A percentile compares a stretch with the other conserved stretches of the same genome.
These are phyloP conservation scores for Boletellus emodensis DNA, from an alignment of 768 basidiomycete species.

Conservation along the genomic window DNA sequence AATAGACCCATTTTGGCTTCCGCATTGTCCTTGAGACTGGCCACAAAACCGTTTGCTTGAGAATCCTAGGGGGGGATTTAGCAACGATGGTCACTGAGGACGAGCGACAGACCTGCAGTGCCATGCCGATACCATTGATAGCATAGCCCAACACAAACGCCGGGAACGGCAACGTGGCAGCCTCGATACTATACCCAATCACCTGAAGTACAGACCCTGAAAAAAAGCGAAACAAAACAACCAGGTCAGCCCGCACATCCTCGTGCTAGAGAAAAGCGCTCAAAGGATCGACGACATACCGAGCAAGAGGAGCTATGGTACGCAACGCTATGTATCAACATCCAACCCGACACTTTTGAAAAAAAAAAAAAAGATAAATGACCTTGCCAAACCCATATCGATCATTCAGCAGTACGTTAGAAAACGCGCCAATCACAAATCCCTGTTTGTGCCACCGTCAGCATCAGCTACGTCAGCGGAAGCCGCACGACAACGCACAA, in stretches of 20 bases:
- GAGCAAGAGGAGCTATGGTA: constrained; percentile 24
- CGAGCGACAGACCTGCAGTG: constrained; percentile 38
- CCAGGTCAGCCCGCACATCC: neutral
- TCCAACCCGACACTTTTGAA: neutral
- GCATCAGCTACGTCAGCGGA: neutral
- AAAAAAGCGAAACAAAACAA: neutral
- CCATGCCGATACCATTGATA: constrained; percentile 43
- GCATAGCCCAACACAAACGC: constrained; percentile 39
- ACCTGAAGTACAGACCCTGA: constrained; percentile 30
- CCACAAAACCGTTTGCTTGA: constrained; percentile 45
- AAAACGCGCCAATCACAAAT: constrained; percentile 31
- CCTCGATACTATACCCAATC: constrained; percentile 33
- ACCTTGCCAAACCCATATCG: constrained; percentile 36
- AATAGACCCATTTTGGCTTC: constrained; percentile 39
- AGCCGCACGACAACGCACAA: constrained; percentile 22
- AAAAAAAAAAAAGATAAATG: neutral
- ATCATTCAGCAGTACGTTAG: constrained; percentile 26
- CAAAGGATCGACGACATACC: constrained; percentile 11
- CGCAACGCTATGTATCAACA: neutral
- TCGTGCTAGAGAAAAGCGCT: too few relatives aligned
- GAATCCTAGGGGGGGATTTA: constrained; percentile 34
- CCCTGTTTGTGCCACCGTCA: constrained; percentile 20
- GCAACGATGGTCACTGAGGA: neutral
- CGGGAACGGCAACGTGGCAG: constrained; percentile 44
- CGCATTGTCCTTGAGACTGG: constrained; percentile 36